Base-by-base conservation (phyloP, 306 rosid species). In the Canavalia gladiata region DNA sequence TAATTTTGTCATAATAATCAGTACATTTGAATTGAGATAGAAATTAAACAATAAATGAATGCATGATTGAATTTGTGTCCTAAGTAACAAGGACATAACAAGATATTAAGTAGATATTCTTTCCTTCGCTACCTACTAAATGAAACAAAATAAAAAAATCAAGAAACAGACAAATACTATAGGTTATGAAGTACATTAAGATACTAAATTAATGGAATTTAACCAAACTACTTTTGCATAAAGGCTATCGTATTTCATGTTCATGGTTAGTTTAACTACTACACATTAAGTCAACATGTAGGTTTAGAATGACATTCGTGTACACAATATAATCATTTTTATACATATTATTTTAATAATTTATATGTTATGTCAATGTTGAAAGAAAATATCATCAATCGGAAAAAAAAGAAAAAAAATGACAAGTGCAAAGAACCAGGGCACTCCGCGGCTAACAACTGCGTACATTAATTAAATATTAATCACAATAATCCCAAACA, bases 61-160 rank as follows among this genome's bases (percentile, higher is more conserved):
- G 81, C 41, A 78, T 54, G 60, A 34, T 46, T 13, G 46, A 68
- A 68, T 52, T 45, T 28, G 42, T 85, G 47, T 68, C 68, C 8
- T 7, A 66, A 58, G 87, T 58, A 51, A 86, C 76, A 79, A 65
- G 76, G 62, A 84, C 77, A 42, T 47, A 57, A 56, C 52, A 46
- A n/a, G 62, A 37, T 39, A 52, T 76, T 10, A 39, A 6, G 79
- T 56, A 79, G 55, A 68, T 41, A 50, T 43, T 76, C 70, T 71
- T 74, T 75, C 29, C 51, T 55, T 4, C 71, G 84, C 46, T 56
- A 81, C 81, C 89, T 4, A 66, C 83, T 73, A 65, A 52, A 28
- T 59, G 57, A 83, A 59, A 30, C 12, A 35, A 46, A 46, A 31
- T 25, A 35, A 64, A 6, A 3, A 37, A 39, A 33, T 42, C 6